These are phyloP conservation scores for Urostyla sp. DNA, from an alignment of 73 alveolate genomes.

Conservation along the genomic window DNA sequence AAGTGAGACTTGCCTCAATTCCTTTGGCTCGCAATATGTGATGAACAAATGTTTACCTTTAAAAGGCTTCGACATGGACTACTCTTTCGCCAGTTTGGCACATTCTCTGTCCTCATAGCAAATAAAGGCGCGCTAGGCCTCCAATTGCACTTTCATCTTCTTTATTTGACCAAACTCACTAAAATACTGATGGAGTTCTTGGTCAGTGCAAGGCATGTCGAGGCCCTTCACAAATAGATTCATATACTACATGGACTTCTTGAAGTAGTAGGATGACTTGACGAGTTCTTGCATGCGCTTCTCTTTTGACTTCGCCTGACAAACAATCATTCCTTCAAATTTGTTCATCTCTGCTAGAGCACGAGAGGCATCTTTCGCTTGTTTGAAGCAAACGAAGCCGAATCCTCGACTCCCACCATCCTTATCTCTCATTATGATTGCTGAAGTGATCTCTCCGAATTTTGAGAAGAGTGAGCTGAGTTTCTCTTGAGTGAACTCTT, in stretches of 20 bases:
- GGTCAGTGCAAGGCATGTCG: background rate
- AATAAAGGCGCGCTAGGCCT: conserved; percentile 41
- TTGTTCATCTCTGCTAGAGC: conserved; percentile 61
- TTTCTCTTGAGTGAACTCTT: conserved; percentile 60
- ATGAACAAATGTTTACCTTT: conserved; percentile 11
- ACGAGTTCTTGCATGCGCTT: conserved; percentile 6
- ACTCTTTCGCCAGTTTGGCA: conserved; percentile 46
- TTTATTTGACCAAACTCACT: conserved; percentile 18
- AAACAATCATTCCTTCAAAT: conserved; percentile 5
- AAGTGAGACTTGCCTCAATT: background rate
- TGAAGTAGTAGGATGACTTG: conserved; percentile 5
- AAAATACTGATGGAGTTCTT: conserved; percentile 18
- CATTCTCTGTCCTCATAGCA: conserved; percentile 47
- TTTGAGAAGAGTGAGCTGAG: conserved; percentile 69
- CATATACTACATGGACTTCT: conserved; percentile 40
- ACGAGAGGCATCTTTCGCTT: conserved; percentile 65
- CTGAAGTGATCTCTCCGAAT: conserved; percentile 82
- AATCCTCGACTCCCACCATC: conserved; percentile 74
- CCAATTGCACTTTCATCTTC: conserved; percentile 9
- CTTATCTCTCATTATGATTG: conserved; percentile 74
- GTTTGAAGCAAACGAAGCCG: conserved; percentile 86
- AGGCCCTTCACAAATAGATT: conserved; percentile 42
- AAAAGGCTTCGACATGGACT: background rate
- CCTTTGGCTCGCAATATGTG: conserved; percentile 37
- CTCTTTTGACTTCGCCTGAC: conserved; percentile 28